phyloP scores from a whole-genome alignment of 192 early-diverging fungal genomes.

The Piromyces finnis region DNA sequence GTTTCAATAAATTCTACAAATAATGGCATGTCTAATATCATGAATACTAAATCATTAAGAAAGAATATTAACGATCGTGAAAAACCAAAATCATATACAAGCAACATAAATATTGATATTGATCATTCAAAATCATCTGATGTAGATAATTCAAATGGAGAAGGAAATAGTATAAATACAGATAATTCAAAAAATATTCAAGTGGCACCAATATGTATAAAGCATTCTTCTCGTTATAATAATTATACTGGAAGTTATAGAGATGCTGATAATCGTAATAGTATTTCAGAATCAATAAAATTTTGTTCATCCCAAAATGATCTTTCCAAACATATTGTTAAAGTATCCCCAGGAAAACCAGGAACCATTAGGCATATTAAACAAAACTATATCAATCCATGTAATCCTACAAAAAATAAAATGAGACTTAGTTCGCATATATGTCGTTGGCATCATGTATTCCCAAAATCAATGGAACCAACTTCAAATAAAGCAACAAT shows the following conservation, averaged over 20 bases:
- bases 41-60: not conserved
- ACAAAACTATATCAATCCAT: conserved; percentile 36
- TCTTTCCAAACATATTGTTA: not conserved
- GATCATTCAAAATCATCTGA: not conserved
- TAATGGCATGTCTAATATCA: not conserved
- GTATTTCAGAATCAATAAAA: conserved; percentile 5
- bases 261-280: conserved; percentile 4
- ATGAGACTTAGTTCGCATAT: conserved; percentile 42
- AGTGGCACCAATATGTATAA: not conserved
- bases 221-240: not conserved
- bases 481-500: conserved; percentile 34
- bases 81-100: not conserved
- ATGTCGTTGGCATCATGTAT: conserved; percentile 77
- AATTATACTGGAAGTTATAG: not conserved
- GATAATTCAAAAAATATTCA: not conserved
- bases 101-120: not conserved
- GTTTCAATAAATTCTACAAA: not conserved
- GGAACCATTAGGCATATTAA: not conserved
- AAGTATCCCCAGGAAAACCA: not conserved
- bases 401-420: conserved; percentile 38
- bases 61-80: not conserved
- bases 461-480: conserved; percentile 33
- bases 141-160: not conserved
- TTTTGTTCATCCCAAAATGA: not conserved
- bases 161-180: not conserved